Conservation (phyloP, 306 rosid genomes). For the Hippophae gyantsensis region DNA sequence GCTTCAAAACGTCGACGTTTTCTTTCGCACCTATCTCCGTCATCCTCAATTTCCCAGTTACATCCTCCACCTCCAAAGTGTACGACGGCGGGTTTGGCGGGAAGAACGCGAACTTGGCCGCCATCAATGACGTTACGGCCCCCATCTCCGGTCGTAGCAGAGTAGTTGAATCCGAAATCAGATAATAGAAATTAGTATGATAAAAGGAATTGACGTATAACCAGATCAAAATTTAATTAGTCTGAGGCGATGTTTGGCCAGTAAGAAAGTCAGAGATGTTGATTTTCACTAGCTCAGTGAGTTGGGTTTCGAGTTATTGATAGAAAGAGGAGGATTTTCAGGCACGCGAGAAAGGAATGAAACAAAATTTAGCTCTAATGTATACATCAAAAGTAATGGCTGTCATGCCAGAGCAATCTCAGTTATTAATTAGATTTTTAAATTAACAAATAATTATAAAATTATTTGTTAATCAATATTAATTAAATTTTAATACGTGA, state of each 20-base stretch:
- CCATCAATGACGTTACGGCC: conserved; percentile 84
- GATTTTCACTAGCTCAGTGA: conserved; percentile 20
- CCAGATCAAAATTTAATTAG: neutral
- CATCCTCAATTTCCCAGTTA: conserved; percentile 46
- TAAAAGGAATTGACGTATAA: too few species aligned
- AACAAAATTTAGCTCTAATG: too few species aligned
- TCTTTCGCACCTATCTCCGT: conserved; percentile 37
- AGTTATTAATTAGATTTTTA: too few species aligned
- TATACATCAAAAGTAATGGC: too few species aligned
- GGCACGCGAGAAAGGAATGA: too few species aligned
- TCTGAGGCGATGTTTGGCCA: neutral
- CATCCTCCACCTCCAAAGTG: conserved; percentile 36
- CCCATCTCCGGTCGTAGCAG: conserved; percentile 38
- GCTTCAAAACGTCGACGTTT: conserved; percentile 86
- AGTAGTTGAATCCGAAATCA: too few species aligned
- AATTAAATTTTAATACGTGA: too few species aligned
- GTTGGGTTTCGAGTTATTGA: neutral
- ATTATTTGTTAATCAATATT: too few species aligned
- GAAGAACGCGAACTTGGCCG: conserved; percentile 89
- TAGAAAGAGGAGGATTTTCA: too few species aligned
- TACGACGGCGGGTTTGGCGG: conserved; percentile 93
- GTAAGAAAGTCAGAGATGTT: neutral
- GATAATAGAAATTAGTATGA: too few species aligned
- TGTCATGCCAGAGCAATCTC: too few species aligned
- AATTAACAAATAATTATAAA: too few species aligned